Percentiles rank a stretch among this genome's conserved stretches.
phyloP scores from a whole-genome alignment of 2,329 filamentous ascomycete species.

The Ascosphaera apis region DNA sequence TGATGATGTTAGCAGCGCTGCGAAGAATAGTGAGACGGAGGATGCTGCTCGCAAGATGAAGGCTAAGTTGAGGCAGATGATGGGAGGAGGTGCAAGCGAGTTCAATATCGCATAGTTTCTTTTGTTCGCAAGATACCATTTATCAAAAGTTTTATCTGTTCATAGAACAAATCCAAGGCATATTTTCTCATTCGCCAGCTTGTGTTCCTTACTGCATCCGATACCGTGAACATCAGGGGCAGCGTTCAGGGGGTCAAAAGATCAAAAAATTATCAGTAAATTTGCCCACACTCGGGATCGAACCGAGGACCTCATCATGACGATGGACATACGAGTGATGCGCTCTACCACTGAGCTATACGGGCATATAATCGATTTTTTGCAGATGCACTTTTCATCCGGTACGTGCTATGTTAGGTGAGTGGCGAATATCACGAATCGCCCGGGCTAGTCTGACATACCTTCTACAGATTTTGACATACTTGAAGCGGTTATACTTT shows the following conservation, averaged over 20 bases:
- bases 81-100: conserved; percentile 28
- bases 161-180: background rate
- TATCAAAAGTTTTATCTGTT: background rate
- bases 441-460: no score
- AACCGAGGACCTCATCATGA: background rate
- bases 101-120: conserved; percentile 30
- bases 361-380: background rate
- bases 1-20: conserved; percentile 6
- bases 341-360: background rate
- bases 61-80: conserved; percentile 27
- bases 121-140: background rate
- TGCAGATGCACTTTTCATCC: no score
- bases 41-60: conserved; percentile 31
- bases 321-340: background rate
- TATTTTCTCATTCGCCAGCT: background rate
- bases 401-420: no score
- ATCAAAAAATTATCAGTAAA: background rate
- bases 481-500: background rate
- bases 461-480: no score
- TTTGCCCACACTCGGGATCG: background rate
- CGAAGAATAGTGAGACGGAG: conserved; percentile 15
- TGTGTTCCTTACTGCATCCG: background rate
- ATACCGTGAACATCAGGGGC: background rate
- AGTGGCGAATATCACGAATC: no score
- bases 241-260: background rate